Base-by-base conservation (phyloP, 2,329 filamentous ascomycete species). In the Cladobotryum mycophilum region DNA sequence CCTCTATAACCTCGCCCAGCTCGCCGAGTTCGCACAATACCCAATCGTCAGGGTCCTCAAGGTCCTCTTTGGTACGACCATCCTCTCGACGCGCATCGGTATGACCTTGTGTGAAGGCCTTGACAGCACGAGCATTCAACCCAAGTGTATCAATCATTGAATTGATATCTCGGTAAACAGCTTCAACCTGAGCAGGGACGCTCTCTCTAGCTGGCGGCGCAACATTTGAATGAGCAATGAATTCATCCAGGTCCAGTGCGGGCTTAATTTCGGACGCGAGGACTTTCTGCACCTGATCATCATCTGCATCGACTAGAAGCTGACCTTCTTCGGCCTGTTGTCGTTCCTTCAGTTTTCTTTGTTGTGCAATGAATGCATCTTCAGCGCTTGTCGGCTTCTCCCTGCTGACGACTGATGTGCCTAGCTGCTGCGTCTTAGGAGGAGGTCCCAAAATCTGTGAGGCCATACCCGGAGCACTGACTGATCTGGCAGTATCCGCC, bases 121-220 rank as follows among this genome's bases (percentile, higher is more conserved):
- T 74, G 36, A 92, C 80, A 5, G 88, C 82, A 14, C 80, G 75
- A 11, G 75, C 82, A 64, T 97, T 97, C 45, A 96, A 78, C 9
- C 92, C 92, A 38, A 97, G 73, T 0, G 88, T 92, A 60, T 96
- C 89, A 41, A 99, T 84, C 93, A 97, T 99, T 12, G 88, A 88
- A 66, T 93, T 92, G 64, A 92, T 88, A 60, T 92, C 88, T 41
- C 86, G 80, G 65, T 88, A 93, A 1, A 86, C 73, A 15, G 81
- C 78, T 61, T 86, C 82, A 18, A 83, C 81, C 57, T 85, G 82
- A 8, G 78, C 75, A 4, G 81, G 78, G 33, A 85, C 73, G 42
- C 75, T 82, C 49, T 83, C 78, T 47, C 74, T 72, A 13, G 76
- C 76, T 13, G 75, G 72, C 4, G 76, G 70, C 5, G 72, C 72